These are phyloP conservation scores for Backusella circina DNA, from an alignment of 192 early-diverging fungal genomes.

Conservation along the genomic window DNA sequence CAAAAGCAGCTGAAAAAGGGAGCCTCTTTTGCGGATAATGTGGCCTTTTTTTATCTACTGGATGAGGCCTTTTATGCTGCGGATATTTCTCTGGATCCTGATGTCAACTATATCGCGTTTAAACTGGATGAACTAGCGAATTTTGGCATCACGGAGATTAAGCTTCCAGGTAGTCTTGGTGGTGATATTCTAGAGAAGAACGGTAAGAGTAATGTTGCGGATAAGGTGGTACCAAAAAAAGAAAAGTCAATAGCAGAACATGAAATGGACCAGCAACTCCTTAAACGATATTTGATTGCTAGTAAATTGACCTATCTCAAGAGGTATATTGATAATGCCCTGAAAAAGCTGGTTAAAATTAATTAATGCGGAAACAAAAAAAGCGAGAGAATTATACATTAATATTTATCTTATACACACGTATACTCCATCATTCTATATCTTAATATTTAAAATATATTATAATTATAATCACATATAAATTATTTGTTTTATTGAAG, in stretches of 20 bases:
- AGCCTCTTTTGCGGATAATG: background rate
- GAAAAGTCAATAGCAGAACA: background rate
- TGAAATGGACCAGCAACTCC: background rate
- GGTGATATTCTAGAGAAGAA: background rate
- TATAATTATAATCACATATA: no score
- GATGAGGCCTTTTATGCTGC: background rate
- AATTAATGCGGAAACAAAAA: no score
- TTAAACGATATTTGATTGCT: background rate
- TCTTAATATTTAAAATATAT: no score
- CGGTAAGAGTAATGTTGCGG: no score
- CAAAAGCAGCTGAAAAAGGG: background rate
- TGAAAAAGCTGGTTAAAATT: no score
- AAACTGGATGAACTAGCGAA: background rate
- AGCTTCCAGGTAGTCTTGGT: background rate
- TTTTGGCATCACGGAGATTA: background rate
- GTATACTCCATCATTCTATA: no score
- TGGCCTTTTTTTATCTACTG: background rate
- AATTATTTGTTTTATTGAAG: background rate
- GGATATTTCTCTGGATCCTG: background rate
- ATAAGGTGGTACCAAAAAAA: background rate
- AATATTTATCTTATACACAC: no score
- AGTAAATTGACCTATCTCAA: background rate
- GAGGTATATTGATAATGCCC: background rate
- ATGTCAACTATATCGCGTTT: background rate
- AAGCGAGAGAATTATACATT: no score